Evolutionary conservation across 257 asterid genomes (phyloP).

Genomic region (Przewalskia tangutica): DNA sequence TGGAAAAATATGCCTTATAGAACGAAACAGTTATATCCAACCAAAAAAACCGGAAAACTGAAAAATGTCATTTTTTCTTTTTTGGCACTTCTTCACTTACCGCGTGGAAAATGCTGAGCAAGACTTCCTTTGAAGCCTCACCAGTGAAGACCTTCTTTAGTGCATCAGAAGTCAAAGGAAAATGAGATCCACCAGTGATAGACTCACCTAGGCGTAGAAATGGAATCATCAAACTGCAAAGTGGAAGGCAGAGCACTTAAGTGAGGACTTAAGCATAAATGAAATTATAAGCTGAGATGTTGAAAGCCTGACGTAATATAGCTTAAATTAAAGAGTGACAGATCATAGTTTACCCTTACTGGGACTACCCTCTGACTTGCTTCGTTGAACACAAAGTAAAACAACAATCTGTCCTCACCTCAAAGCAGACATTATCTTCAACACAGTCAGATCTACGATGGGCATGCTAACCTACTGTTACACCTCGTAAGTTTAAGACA

Average conservation of each 20-base stretch:
- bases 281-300: neutral
- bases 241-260: neutral
- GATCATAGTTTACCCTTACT: neutral
- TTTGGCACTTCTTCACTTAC: conserved; percentile 30
- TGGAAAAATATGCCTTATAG: neutral
- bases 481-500: no score
- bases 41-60: neutral
- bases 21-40: neutral
- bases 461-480: neutral
- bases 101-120: conserved; percentile 73
- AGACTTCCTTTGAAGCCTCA: conserved; percentile 66
- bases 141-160: conserved; percentile 90
- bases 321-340: neutral
- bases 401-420: neutral
- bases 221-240: conserved; percentile 66
- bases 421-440: neutral
- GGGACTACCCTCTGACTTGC: neutral
- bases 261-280: neutral
- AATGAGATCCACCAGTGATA: conserved; percentile 81
- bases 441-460: neutral
- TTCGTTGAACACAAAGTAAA: neutral
- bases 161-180: conserved; percentile 82
- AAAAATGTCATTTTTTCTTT: neutral
- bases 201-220: conserved; percentile 85
- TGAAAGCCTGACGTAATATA: neutral